Base-by-base conservation (phyloP, 2,329 filamentous ascomycete genomes). In the Drechslerella stenobrocha region DNA sequence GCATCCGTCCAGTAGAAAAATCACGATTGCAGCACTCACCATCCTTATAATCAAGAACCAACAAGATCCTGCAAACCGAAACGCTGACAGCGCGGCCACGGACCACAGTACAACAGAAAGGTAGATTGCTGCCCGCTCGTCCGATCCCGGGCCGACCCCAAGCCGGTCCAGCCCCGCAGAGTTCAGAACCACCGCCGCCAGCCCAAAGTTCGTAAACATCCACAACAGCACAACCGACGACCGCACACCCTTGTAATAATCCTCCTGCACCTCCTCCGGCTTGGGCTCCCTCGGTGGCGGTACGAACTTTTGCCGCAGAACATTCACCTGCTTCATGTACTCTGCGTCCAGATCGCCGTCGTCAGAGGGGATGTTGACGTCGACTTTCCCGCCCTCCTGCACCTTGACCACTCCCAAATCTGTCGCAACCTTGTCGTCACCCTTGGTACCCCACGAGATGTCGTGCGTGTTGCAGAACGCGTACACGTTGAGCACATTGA, bases 401-500 rank as follows among this genome's bases (percentile, higher is more conserved):
- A 91, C 87, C 72, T 86, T 91, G 72, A 93, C 92, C 4, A 53
- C 63, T 53, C 71, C 72, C 46, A 70, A 48, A 42, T 71, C 60
- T 0, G 86, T 89, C 1, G 90, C 89, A 4, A 92, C 83, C 77
- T 96, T 96, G 78, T 96, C 92, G 76, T 97, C 93, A 73, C 93
- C 93, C 78, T 97, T 98, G 40, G 93, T 98, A 74, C 91, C 91
- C 91, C 91, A 96, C 2, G 91, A 95, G 71, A 96, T 93, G 75
- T 96, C 91, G 81, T 96, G 91, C 23, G 91, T 96, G 78, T 96
- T 96, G 79, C 91, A 97, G 78, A 98, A 98, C 69, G 92, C 92
- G 78, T 97, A 98, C 60, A 98, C 93, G 80, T 97, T 98, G 74
- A 98, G 85, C 64, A 97, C 91, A 78, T 97, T 98, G 80, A 95